These are phyloP conservation scores for Apiospora kogelbergensis DNA, from an alignment of 2,329 filamentous ascomycete species.

Conservation along the genomic window DNA sequence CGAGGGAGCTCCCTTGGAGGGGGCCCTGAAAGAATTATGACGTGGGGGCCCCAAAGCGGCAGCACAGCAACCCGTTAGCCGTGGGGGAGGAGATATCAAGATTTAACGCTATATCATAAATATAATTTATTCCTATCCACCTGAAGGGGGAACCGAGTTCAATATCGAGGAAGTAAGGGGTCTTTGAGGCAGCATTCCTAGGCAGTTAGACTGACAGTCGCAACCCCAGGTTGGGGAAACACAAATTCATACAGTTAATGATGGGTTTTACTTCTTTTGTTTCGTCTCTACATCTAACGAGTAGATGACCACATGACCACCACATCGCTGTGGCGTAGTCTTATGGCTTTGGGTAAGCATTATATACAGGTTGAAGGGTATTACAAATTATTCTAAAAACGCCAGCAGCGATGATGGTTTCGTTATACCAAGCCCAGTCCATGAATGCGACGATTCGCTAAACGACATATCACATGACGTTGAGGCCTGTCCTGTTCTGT, in stretches of 20 bases:
- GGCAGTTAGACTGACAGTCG: neutral
- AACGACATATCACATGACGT: constrained; percentile 1
- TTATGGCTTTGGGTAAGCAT: neutral
- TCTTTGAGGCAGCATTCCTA: too few species aligned
- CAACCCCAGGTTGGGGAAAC: neutral
- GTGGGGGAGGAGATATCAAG: too few species aligned
- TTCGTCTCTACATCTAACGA: neutral
- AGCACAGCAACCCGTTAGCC: too few species aligned
- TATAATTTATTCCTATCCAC: too few species aligned
- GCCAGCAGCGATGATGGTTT: neutral
- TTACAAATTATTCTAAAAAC: constrained; percentile 1
- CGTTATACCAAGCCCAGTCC: neutral
- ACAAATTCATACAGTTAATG: neutral
- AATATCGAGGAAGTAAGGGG: too few species aligned
- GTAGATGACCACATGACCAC: neutral
- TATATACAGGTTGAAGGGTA: neutral
- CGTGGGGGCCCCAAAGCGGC: too few species aligned
- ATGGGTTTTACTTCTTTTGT: neutral
- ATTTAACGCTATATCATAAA: too few species aligned
- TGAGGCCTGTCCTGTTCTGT: neutral
- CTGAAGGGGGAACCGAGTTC: too few species aligned
- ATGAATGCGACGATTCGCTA: neutral
- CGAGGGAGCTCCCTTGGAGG: too few species aligned
- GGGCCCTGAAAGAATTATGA: too few species aligned
- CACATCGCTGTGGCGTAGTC: neutral